Base-by-base conservation (phyloP, 768 basidiomycete genomes). In the Cystofilobasidium capitatum region DNA sequence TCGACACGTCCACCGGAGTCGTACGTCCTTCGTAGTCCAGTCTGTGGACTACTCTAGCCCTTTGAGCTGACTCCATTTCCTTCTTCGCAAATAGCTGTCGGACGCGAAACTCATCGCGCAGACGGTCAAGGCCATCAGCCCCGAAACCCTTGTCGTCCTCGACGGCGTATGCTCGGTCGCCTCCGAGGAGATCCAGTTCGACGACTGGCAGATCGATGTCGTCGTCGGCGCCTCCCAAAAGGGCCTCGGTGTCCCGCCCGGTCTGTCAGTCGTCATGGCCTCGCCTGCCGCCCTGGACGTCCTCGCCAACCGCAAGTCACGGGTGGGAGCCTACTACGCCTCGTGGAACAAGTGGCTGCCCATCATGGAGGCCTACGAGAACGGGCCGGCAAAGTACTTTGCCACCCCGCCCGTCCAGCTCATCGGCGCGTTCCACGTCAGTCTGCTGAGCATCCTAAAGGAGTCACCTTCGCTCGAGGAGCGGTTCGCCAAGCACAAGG, bases 91-190 rank as follows among this genome's bases (percentile, higher is more conserved):
- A 26, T 7, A 39, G 24, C 66, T 55, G 57, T 91, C 90, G 20
- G 82, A 91, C 72, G 86, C 89, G 37, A 84, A 87, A 71, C 82
- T 81, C 29, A 84, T 99, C 71, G 85, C 85, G 24, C 82, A 84
- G 59, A 81, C 84, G 13, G 88, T 93, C 58, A 82, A 80, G 70
- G 80, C 81, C 33, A 83, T 89, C 68, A 91, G 90, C 0, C 93
- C 94, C 1, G 83, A 88, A 14, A 91, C 92, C 0, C 80, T 99
- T 69, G 88, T 91, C 49, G 80, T 88, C 10, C 81, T 91, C 67
- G 96, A 99, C 74, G 90, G 85, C n/a, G 96, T 99, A 33, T 99
- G 96, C 78, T 87, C 91, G 1, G 91, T 97, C 20, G 96, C 89
- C 7, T 89, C 87, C 72, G 96, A 98, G 76, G 91, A 97, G 76